Base-by-base conservation (phyloP, 2,329 filamentous ascomycete species). In the Didymella exigua region DNA sequence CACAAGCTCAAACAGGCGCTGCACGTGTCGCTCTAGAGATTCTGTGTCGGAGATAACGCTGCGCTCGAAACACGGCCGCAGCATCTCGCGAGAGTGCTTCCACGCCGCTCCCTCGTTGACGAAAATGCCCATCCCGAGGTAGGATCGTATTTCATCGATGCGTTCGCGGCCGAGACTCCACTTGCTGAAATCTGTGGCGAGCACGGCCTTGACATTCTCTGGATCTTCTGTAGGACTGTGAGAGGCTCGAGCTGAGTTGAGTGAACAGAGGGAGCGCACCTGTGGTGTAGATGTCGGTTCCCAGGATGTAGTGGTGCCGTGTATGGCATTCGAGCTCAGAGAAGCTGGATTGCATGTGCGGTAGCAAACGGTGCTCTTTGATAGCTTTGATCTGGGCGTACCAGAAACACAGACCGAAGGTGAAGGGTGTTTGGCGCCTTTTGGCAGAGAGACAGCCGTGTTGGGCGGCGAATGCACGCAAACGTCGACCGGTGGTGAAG, bases 341-440 rank as follows among this genome's bases (percentile, higher is more conserved):
- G 19, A 67, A 51, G 0, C 16, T 11, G 3, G 27, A 9, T 0
- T n/a, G 19, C 58, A 55, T 60, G 7, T 18, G 31, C 14, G 54
- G 52, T 2, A 66, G 54, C 1, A 67, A 10, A 2, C 45, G 30
- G 14, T 65, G 49, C 14, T 53, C 43, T 26, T 72, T 76, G 40
- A 76, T 47, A 0, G 76, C 73, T 11, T 68, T 68, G 14, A 78
- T 48, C 40, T 77, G 76, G 24, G 68, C 58, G 24, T 71, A 44
- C 56, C 83, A 73, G 37, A 77, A 61, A 62, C 82, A 79, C n/a
- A 80, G 54, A 3, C 84, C 83, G 18, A 61, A 40, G 40, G 84
- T 60, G 29, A 45, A 27, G 2, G 26, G 33, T 2, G 10, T 34
- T 31, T 50, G 37, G 18, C 11, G 77, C 1, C 77, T 77, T 56